These are phyloP conservation scores for Colletotrichum brevisporum DNA, from an alignment of 2,329 filamentous ascomycete genomes.

Conservation along the genomic window DNA sequence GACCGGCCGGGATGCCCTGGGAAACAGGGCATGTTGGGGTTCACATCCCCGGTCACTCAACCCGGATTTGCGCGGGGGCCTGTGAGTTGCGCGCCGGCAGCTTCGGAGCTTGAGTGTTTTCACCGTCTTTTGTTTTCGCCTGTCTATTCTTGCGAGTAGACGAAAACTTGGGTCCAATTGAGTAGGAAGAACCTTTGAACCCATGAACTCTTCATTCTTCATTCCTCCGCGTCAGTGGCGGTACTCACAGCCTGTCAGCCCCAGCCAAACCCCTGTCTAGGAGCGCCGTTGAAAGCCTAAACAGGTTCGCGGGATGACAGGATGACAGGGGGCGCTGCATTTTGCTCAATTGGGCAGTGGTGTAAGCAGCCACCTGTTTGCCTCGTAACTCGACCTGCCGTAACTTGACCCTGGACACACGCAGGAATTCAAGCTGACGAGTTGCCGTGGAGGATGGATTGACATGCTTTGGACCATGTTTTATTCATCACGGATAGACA, in stretches of 20 bases:
- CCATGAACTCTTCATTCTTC: too few relatives aligned
- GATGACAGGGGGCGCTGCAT: slow-evolving; percentile 10
- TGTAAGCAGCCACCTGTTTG: slow-evolving; percentile 14
- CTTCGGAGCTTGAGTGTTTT: not conserved
- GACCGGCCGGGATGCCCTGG: not conserved
- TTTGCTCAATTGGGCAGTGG: slow-evolving; percentile 10
- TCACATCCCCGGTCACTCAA: slow-evolving; percentile 14
- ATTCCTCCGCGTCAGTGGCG: too few relatives aligned
- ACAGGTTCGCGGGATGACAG: not conserved
- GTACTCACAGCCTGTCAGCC: not conserved
- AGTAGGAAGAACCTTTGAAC: too few relatives aligned
- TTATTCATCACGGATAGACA: too few relatives aligned
- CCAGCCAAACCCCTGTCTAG: not conserved
- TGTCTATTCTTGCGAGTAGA: not conserved
- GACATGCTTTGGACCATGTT: too few relatives aligned
- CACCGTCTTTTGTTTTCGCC: not conserved
- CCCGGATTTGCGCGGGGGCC: slow-evolving; percentile 26
- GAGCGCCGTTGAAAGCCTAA: not conserved
- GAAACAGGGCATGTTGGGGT: not conserved
- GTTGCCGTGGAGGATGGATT: not conserved
- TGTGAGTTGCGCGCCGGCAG: slow-evolving; percentile 13
- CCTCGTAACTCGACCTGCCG: too few relatives aligned
- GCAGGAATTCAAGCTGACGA: not conserved
- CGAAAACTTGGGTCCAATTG: too few relatives aligned
- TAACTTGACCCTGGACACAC: not conserved